Percentiles rank a stretch among this genome's conserved stretches.
Conservation (phyloP, 495 filamentous ascomycete species). For the Copromyces sp. region DNA sequence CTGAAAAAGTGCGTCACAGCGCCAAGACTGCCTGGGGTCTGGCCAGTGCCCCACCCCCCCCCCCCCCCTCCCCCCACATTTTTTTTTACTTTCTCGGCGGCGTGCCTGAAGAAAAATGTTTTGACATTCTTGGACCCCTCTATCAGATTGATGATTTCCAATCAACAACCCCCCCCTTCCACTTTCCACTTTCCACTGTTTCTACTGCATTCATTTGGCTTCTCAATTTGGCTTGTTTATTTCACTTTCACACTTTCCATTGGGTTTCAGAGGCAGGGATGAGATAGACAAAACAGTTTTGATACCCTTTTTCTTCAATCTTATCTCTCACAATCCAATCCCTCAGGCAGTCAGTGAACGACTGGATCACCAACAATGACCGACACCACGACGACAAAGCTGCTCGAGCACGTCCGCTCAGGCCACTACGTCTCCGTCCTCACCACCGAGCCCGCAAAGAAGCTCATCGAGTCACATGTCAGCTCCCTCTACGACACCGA, state of each 20-base stretch:
- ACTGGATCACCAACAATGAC: background rate
- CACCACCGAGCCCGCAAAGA: constrained; percentile 5
- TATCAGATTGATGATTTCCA: background rate
- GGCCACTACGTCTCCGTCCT: constrained; percentile 20
- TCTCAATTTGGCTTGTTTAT: background rate
- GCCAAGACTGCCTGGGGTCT: background rate
- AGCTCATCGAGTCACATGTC: constrained; percentile 11
- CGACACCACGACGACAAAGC: background rate
- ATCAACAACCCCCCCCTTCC: background rate
- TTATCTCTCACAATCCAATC: background rate
- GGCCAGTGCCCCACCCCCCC: too few species aligned
- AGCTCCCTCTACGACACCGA: background rate
- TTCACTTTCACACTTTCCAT: background rate
- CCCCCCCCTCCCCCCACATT: constrained; percentile 27
- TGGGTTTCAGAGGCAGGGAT: background rate
- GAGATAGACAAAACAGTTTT: background rate
- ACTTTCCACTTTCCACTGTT: background rate
- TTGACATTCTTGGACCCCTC: background rate
- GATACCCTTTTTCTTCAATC: background rate
- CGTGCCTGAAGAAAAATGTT: background rate
- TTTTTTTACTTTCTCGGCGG: constrained; percentile 3
- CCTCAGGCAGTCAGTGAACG: background rate
- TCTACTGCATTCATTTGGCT: background rate
- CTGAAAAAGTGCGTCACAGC: background rate
- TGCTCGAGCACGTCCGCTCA: constrained; percentile 2